Conservation (phyloP, 2,329 filamentous ascomycete genomes). For the Fusarium succisae region DNA sequence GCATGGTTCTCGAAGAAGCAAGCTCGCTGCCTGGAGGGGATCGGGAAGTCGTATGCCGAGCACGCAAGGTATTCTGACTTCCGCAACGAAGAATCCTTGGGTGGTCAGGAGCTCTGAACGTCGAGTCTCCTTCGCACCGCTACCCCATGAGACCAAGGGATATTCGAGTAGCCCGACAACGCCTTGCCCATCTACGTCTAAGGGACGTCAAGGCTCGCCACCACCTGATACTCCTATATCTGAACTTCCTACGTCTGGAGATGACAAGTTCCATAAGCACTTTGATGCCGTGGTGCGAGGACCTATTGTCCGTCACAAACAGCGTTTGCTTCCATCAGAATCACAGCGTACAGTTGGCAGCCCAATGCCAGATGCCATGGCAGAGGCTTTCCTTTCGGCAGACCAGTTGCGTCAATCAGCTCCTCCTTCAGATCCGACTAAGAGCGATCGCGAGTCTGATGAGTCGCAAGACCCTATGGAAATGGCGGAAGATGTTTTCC, state of each 20-base stretch:
- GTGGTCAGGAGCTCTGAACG: slow-evolving; percentile 37
- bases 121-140: slow-evolving; percentile 51
- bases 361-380: slow-evolving; percentile 41
- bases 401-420: slow-evolving; percentile 32
- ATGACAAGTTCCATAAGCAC: slow-evolving; percentile 57
- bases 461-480: slow-evolving; percentile 47
- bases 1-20: slow-evolving; percentile 33
- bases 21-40: slow-evolving; percentile 29
- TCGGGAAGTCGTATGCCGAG: slow-evolving; percentile 42
- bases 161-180: slow-evolving; percentile 6
- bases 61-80: slow-evolving; percentile 49
- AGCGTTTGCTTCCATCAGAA: slow-evolving; percentile 52
- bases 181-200: slow-evolving; percentile 12
- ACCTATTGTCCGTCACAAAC: slow-evolving; percentile 36
- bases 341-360: slow-evolving; percentile 49
- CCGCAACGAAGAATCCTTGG: slow-evolving; percentile 50
- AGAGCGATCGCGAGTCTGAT: slow-evolving; percentile 15
- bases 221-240: slow-evolving; percentile 52
- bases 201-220: slow-evolving; percentile 51
- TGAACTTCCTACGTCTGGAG: slow-evolving; percentile 48
- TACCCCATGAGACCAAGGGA: slow-evolving; percentile 42
- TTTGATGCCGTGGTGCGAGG: slow-evolving; percentile 57
- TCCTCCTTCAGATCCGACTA: slow-evolving; percentile 4
- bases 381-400: slow-evolving; percentile 36
- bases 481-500: slow-evolving; percentile 50